Evolutionary conservation across 2,329 filamentous ascomycete species (phyloP).

Genomic region (Bisporella sp.): DNA sequence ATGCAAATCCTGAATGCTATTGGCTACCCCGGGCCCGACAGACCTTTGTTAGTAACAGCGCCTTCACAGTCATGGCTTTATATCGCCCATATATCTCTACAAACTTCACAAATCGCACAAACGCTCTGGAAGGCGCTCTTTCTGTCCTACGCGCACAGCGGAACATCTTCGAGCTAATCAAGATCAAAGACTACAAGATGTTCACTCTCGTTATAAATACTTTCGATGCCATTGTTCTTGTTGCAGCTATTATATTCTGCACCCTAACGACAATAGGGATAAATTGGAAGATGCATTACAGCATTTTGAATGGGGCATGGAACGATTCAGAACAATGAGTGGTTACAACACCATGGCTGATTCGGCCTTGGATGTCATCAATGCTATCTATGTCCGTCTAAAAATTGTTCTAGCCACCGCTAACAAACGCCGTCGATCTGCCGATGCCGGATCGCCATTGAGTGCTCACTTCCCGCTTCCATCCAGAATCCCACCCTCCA

Average conservation of each 20-base stretch:
- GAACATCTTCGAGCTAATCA: slow-evolving; percentile 40
- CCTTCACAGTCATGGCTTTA: slow-evolving; percentile 51
- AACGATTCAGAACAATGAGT: slow-evolving; percentile 50
- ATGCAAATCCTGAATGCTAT: slow-evolving; percentile 40
- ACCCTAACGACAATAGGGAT: slow-evolving; percentile 47
- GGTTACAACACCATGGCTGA: slow-evolving; percentile 46
- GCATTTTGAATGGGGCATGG: slow-evolving; percentile 52
- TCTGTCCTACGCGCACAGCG: slow-evolving; percentile 49
- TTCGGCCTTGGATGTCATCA: slow-evolving; percentile 47
- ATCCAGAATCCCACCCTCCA: background rate
- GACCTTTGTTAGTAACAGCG: slow-evolving; percentile 37
- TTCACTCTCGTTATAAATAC: slow-evolving; percentile 54
- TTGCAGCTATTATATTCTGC: slow-evolving; percentile 57
- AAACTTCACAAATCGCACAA: slow-evolving; percentile 42
- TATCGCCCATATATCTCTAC: slow-evolving; percentile 58
- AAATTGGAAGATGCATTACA: slow-evolving; percentile 40
- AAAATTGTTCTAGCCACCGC: slow-evolving; percentile 34
- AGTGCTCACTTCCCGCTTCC: background rate
- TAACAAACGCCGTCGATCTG: background rate
- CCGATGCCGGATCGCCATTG: background rate
- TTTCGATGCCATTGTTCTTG: slow-evolving; percentile 56
- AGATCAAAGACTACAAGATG: slow-evolving; percentile 44
- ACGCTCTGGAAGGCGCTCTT: slow-evolving; percentile 49
- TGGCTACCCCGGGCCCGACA: slow-evolving; percentile 44
- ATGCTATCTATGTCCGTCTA: slow-evolving; percentile 46